These are phyloP conservation scores for Carex littledalei DNA, from an alignment of 176 grass and related monocot genomes.

Conservation along the genomic window DNA sequence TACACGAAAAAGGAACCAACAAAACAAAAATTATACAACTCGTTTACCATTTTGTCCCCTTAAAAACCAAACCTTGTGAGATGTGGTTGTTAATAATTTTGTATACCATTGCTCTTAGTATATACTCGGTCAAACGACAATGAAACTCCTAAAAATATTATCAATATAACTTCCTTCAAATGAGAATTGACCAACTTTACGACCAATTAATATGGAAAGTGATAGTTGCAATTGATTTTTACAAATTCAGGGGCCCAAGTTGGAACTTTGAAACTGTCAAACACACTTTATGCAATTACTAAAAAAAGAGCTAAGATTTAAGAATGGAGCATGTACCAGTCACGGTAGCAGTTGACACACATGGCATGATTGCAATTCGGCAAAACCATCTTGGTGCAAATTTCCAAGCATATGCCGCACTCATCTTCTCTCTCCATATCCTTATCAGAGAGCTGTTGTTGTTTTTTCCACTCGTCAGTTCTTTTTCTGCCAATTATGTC, in stretches of 20 bases:
- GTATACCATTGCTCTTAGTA: neutral
- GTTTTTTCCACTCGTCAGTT: slow-evolving; percentile 38
- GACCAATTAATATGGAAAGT: neutral
- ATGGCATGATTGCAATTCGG: slow-evolving; percentile 47
- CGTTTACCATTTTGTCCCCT: neutral
- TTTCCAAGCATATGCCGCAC: slow-evolving; percentile 51
- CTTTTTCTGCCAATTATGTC: slow-evolving; percentile 39
- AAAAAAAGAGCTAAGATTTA: neutral
- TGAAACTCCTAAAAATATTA: neutral
- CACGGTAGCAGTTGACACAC: slow-evolving; percentile 49
- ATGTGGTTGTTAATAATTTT: neutral
- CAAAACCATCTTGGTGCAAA: slow-evolving; percentile 55
- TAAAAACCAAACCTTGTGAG: neutral
- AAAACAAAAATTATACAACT: neutral
- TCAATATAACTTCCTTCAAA: neutral
- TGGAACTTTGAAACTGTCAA: neutral
- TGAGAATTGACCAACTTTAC: neutral
- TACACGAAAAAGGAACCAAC: neutral
- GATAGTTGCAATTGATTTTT: neutral
- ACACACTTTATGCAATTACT: neutral
- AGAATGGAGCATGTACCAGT: slow-evolving; percentile 24
- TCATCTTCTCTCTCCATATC: slow-evolving; percentile 82
- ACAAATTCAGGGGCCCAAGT: neutral
- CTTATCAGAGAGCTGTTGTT: slow-evolving; percentile 37
- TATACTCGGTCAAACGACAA: neutral